Conservation (phyloP, 371 early-diverging fungal genomes). For the Polyrhizophydium stewartii region DNA sequence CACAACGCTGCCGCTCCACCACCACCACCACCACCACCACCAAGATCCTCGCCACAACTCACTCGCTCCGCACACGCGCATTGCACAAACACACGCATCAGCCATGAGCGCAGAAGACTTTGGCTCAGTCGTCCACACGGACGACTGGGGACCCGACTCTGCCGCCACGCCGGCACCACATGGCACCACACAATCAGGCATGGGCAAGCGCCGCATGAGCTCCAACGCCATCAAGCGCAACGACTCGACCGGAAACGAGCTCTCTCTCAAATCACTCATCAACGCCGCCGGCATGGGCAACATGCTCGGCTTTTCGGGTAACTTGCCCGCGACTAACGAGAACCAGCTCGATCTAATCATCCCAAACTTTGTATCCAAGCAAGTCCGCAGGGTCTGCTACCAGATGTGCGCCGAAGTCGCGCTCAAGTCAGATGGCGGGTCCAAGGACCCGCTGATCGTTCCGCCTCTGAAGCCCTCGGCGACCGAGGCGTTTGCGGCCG, state of each 20-base stretch:
- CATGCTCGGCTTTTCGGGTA: slow-evolving; percentile 1
- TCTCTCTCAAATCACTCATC: slow-evolving; percentile 4
- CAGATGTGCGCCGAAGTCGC: slow-evolving; percentile 6
- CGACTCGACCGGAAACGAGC: slow-evolving; percentile 6
- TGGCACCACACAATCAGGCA: no score
- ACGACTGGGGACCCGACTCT: no score
- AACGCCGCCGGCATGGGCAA: slow-evolving; percentile 4
- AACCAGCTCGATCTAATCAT: slow-evolving; percentile 22
- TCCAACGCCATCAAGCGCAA: slow-evolving; percentile 2
- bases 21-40: no score
- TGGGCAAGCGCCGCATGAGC: no score
- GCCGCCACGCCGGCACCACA: no score
- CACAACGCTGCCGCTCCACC: no score
- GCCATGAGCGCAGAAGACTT: no score
- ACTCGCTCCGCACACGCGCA: no score
- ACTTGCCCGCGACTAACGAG: background rate
- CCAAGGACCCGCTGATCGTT: background rate
- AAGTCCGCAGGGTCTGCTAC: slow-evolving; percentile 33
- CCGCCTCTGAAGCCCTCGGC: slow-evolving; percentile 24
- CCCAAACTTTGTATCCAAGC: slow-evolving; percentile 44
- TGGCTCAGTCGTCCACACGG: no score
- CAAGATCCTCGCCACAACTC: no score
- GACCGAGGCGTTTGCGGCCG: slow-evolving; percentile 38
- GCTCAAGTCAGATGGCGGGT: background rate
- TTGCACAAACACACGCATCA: no score